These are phyloP conservation scores for Elsinoe ampelina DNA, from an alignment of 2,329 filamentous ascomycete genomes.

Conservation along the genomic window DNA sequence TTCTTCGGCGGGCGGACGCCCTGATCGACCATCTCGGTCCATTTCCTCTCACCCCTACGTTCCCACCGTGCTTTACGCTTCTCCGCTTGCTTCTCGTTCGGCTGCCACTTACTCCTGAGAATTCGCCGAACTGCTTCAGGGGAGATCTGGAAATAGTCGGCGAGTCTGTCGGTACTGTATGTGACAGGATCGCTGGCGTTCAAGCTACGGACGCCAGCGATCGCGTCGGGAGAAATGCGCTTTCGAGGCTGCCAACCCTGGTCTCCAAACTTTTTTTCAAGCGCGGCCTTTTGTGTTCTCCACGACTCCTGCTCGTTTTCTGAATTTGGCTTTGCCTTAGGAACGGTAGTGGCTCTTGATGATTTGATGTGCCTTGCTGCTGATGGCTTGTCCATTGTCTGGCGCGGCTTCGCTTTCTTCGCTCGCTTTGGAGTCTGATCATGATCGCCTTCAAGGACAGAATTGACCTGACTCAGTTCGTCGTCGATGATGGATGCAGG, in stretches of 20 bases:
- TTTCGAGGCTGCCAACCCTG: constrained; percentile 73
- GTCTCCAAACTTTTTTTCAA: constrained; percentile 69
- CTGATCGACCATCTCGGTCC: constrained; percentile 37
- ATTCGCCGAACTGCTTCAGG: constrained; percentile 82
- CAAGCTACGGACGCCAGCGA: constrained; percentile 80
- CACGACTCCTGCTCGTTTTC: constrained; percentile 43
- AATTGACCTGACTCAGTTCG: neutral
- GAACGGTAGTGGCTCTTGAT: no score
- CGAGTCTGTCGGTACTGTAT: constrained; percentile 66
- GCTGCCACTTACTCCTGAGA: constrained; percentile 66
- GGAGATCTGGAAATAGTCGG: constrained; percentile 74
- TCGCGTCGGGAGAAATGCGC: constrained; percentile 79
- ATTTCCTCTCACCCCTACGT: constrained; percentile 40
- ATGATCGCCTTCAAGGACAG: neutral
- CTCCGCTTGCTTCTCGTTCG: constrained; percentile 40
- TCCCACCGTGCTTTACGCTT: constrained; percentile 38
- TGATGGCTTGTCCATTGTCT: neutral
- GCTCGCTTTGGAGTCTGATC: neutral
- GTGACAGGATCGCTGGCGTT: constrained; percentile 65
- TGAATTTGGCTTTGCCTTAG: neutral
- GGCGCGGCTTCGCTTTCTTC: neutral
- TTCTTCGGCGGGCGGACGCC: constrained; percentile 49
- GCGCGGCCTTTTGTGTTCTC: constrained; percentile 64
- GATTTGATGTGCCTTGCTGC: no score
- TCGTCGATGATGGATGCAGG: neutral